These are phyloP conservation scores for Metarhizium sp. DNA, from an alignment of 2,329 filamentous ascomycete genomes.

Conservation along the genomic window DNA sequence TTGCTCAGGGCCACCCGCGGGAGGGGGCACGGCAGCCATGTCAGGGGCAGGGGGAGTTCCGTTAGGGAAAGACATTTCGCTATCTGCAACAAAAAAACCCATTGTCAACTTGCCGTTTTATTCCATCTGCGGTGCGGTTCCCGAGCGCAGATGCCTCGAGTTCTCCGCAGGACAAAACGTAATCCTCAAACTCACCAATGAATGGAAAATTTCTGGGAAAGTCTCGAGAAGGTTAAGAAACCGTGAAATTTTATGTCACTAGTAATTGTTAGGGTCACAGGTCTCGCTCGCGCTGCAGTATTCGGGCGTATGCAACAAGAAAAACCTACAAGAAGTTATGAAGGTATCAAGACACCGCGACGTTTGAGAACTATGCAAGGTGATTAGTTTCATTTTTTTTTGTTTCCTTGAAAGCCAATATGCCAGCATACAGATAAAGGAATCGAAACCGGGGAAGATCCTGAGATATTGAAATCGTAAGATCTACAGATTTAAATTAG, in stretches of 20 bases:
- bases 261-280: background rate
- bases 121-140: slow-evolving; percentile 2
- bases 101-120: slow-evolving; percentile 12
- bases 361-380: background rate
- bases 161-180: background rate
- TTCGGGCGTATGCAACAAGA: background rate
- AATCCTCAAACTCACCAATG: background rate
- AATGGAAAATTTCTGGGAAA: background rate
- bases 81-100: slow-evolving; percentile 2
- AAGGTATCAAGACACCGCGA: background rate
- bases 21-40: slow-evolving; percentile 24
- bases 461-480: slow-evolving; percentile 15
- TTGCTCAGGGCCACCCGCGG: slow-evolving; percentile 31
- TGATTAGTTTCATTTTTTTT: background rate
- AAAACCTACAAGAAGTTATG: slow-evolving; percentile 1
- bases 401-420: background rate
- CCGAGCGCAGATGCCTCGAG: background rate
- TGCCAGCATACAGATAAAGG: slow-evolving; percentile 2
- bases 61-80: slow-evolving; percentile 28
- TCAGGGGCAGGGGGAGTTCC: slow-evolving; percentile 29
- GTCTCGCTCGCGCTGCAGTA: background rate
- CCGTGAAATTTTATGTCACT: background rate
- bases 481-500: slow-evolving; percentile 2
- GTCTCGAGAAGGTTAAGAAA: background rate
- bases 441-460: slow-evolving; percentile 13